These are phyloP conservation scores for Fonsecaea monophora DNA, from an alignment of 2,329 filamentous ascomycete species.

Conservation along the genomic window DNA sequence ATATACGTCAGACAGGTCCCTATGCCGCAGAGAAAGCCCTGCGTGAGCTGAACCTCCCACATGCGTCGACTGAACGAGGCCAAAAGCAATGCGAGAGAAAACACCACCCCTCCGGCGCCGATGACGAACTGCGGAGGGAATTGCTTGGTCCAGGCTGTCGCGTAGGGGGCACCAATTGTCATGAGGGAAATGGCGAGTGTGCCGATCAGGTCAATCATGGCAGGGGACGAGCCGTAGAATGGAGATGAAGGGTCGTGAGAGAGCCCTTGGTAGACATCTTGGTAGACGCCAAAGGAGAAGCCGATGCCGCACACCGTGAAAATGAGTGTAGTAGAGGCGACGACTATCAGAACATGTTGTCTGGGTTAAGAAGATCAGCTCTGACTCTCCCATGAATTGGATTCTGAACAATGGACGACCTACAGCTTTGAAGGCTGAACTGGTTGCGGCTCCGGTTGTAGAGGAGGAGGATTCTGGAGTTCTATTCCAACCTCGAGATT, in stretches of 20 bases:
- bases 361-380: not conserved
- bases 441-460: not conserved
- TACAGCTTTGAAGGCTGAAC: not conserved
- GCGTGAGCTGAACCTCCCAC: conserved; percentile 67
- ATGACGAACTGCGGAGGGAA: conserved; percentile 45
- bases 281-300: conserved; percentile 49
- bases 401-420: not conserved
- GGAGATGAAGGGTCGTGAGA: conserved; percentile 42
- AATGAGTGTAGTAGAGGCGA: not conserved
- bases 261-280: conserved; percentile 43
- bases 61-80: conserved; percentile 55
- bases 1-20: conserved; percentile 69
- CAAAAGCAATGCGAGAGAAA: conserved; percentile 44
- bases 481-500: not conserved
- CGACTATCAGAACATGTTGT: not conserved
- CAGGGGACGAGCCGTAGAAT: conserved; percentile 47
- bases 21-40: conserved; percentile 67
- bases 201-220: conserved; percentile 50
- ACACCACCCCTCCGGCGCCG: conserved; percentile 45
- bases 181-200: conserved; percentile 48
- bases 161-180: conserved; percentile 47
- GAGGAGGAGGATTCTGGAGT: not conserved
- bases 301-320: conserved; percentile 39
- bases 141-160: conserved; percentile 46
- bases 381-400: not conserved